Evolutionary conservation across 345 rosid species (phyloP).

Genomic region (Gossypium bickii): DNA sequence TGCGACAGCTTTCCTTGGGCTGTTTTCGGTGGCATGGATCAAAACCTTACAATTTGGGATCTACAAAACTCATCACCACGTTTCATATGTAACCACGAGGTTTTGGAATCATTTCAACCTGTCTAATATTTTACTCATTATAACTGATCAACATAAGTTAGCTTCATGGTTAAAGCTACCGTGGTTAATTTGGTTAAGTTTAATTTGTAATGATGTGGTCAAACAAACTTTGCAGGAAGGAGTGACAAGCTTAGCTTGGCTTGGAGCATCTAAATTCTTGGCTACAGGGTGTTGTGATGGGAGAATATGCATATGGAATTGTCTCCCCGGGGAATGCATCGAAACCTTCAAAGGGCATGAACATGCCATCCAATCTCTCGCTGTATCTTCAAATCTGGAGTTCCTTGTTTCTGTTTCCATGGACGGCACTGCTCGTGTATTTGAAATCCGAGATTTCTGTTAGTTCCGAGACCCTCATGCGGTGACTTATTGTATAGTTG

Average conservation of each 20-base stretch:
- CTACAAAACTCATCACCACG: constrained; percentile 62
- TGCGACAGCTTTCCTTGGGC: constrained; percentile 56
- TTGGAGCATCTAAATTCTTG: constrained; percentile 56
- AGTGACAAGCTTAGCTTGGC: constrained; percentile 72
- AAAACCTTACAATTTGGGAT: constrained; percentile 82
- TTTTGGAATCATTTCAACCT: constrained; percentile 9
- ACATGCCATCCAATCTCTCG: constrained; percentile 48
- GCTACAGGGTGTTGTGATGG: constrained; percentile 80
- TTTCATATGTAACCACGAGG: constrained; percentile 69
- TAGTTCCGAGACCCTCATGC: not conserved
- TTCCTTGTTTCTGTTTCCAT: constrained; percentile 61
- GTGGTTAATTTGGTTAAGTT: not conserved
- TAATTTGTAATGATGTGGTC: not conserved
- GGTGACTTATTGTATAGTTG: not conserved
- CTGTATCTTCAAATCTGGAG: constrained; percentile 41
- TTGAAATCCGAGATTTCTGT: constrained; percentile 52
- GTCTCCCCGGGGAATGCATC: constrained; percentile 65
- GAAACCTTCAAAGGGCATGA: constrained; percentile 61
- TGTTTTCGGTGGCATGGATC: constrained; percentile 83
- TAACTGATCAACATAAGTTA: not conserved
- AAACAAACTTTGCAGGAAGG: constrained; percentile 51
- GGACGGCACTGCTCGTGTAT: constrained; percentile 75
- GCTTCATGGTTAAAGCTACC: not conserved
- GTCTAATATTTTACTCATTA: not conserved
- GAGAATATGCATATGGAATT: constrained; percentile 70